These are phyloP conservation scores for Acacia melanoxylon DNA, from an alignment of 306 rosid genomes.

Conservation along the genomic window DNA sequence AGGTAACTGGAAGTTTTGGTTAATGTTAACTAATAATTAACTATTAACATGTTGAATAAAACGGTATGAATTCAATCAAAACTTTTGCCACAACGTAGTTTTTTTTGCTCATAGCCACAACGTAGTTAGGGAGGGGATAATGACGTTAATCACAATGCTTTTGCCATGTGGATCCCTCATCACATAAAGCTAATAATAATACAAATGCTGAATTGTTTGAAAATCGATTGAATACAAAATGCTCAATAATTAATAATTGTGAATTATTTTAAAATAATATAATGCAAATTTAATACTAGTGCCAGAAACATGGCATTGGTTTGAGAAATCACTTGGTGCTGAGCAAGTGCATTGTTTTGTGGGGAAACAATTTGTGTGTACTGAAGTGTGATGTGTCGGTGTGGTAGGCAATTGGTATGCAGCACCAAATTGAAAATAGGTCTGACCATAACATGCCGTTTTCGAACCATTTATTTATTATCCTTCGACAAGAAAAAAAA, in stretches of 20 bases:
- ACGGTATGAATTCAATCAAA: too few species aligned
- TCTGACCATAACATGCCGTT: not conserved
- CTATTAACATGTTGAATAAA: too few species aligned
- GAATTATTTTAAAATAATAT: too few species aligned
- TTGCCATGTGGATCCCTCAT: not conserved
- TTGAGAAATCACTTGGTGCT: not conserved
- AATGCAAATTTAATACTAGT: too few species aligned
- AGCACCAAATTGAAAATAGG: not conserved
- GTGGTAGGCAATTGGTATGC: not conserved
- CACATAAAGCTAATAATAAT: not conserved
- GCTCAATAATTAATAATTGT: too few species aligned
- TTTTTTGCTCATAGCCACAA: too few species aligned
- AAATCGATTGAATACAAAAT: not conserved
- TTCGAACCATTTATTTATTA: not conserved
- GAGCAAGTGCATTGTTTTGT: conserved; percentile 1
- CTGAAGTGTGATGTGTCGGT: not conserved
- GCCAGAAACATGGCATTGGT: not conserved
- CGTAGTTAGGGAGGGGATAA: not conserved
- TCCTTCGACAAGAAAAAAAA: too few species aligned
- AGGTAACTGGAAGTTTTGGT: too few species aligned
- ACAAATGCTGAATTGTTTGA: not conserved
- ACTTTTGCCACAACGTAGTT: too few species aligned
- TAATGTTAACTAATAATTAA: too few species aligned
- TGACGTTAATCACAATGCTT: not conserved
- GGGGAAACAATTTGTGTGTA: not conserved